Evolutionary conservation across 176 grass and related monocot species (phyloP), one percentile per base, ranked within the genome.

Genomic region (Phyllostachys edulis): DNA sequence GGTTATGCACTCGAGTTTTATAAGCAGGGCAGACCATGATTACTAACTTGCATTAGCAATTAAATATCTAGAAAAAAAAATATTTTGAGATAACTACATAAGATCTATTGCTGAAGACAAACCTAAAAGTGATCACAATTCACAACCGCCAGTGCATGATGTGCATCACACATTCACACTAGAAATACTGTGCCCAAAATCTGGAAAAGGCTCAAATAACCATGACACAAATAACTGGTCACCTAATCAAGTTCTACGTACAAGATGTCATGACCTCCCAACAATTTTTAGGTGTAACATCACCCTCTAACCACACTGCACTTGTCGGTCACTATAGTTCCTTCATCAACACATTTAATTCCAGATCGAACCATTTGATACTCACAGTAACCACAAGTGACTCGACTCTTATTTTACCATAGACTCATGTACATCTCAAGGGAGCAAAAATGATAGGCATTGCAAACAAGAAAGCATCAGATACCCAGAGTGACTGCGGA

Each of bases 241-340:
- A 90, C 79, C 88, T 74, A 90, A 86, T 83, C 57, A 49, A 73
- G 88, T 78, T 78, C 40, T 55, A 36, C 63, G 29, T 67, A 86
- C 73, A 84, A 60, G 59, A 84, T 62, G 80, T 24, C 80, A 57
- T 37, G 75, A 44, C 68, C 68, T 75, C 61, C 32, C 88, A 83
- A 75, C 73, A 79, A 13, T 44, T 62, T 69, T 78, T 74, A 80
- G 89, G 84, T 87, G 61, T n/a, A 74, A 57, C 74, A 79, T 87
- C 88, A 37, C 80, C 80, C 59, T 87, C 89, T 80, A 44, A 80
- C 27, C 69, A 85, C 82, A 75, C 63, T 83, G 69, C 65, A 86
- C 36, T 74, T 80, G 80, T 69, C 75, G 62, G 80, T 69, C 69
- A 79, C 80, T 79, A 27, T 63, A 84, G 34, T 79, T 87, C 73